Percentiles rank a stretch among this genome's conserved stretches.
Conservation (phyloP, 371 early-diverging fungal genomes). For the Circinella umbellata region DNA sequence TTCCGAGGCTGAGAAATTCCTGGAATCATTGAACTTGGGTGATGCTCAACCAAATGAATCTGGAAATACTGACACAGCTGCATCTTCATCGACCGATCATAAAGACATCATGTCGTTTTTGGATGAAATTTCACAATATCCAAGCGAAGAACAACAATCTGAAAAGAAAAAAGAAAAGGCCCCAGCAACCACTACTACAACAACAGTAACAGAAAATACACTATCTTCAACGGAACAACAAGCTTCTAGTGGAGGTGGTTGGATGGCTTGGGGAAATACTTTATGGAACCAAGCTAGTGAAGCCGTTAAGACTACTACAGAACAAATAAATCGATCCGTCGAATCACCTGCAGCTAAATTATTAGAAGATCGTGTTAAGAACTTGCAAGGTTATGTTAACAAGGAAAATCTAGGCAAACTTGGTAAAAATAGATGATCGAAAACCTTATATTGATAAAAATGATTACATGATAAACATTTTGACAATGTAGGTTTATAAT, state of each 20-base stretch:
- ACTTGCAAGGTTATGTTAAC: constrained; percentile 55
- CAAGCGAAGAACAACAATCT: constrained; percentile 16
- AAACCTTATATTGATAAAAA: no score
- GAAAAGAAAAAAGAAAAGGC: constrained; percentile 8
- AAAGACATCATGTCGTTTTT: constrained; percentile 59
- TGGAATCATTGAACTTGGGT: constrained; percentile 49
- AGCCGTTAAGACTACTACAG: constrained; percentile 56
- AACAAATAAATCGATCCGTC: constrained; percentile 45
- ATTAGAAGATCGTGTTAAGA: constrained; percentile 64
- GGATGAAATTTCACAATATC: constrained; percentile 55
- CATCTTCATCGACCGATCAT: constrained; percentile 34
- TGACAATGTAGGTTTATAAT: not conserved
- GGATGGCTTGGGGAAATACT: constrained; percentile 57
- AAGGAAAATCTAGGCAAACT: constrained; percentile 69
- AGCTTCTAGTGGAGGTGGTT: constrained; percentile 23
- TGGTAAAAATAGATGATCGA: constrained; percentile 31
- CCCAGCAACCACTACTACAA: constrained; percentile 6
- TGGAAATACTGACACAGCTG: constrained; percentile 3
- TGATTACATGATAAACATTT: no score
- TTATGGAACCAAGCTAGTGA: constrained; percentile 56
- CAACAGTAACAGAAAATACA: not conserved
- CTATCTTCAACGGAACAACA: not conserved
- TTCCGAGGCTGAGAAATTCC: constrained; percentile 56
- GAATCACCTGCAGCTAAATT: constrained; percentile 47
- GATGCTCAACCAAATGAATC: constrained; percentile 21